These are phyloP conservation scores for Neoscytalidium dimidiatum DNA, from an alignment of 2,329 filamentous ascomycete genomes.

Conservation along the genomic window DNA sequence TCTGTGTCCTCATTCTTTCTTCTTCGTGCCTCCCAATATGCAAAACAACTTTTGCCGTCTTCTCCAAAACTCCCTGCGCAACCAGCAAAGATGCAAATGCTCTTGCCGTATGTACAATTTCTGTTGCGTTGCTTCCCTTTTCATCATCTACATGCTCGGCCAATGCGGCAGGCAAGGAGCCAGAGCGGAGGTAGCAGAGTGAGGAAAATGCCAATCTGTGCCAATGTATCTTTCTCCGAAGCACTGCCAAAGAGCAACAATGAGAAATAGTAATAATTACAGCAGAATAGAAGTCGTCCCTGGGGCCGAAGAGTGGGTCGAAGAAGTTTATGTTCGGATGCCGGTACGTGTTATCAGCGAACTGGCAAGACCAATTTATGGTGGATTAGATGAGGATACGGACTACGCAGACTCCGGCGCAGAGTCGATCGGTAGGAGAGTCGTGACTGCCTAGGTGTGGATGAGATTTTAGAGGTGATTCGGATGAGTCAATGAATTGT, in stretches of 20 bases:
- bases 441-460: not conserved
- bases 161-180: not conserved
- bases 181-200: conserved; percentile 1
- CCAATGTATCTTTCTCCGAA: not conserved
- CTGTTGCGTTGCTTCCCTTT: not conserved
- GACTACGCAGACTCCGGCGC: conserved; percentile 16
- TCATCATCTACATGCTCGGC: not conserved
- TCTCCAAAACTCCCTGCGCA: not conserved
- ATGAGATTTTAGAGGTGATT: conserved; percentile 3
- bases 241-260: conserved; percentile 7
- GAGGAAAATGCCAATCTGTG: conserved; percentile 5
- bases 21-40: not conserved
- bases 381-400: not conserved
- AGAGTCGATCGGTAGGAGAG: conserved; percentile 12
- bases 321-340: not conserved
- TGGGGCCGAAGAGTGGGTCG: conserved; percentile 4
- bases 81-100: not conserved
- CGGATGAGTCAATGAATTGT: not conserved
- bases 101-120: conserved; percentile 17
- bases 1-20: not conserved
- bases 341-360: not conserved
- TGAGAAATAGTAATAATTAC: conserved; percentile 15
- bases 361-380: conserved; percentile 2
- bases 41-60: not conserved
- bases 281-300: conserved; percentile 12